Evolutionary conservation across 2,329 filamentous ascomycete species (phyloP), one percentile per base, ranked within the genome.

Genomic region (Fusarium tuaranense): DNA sequence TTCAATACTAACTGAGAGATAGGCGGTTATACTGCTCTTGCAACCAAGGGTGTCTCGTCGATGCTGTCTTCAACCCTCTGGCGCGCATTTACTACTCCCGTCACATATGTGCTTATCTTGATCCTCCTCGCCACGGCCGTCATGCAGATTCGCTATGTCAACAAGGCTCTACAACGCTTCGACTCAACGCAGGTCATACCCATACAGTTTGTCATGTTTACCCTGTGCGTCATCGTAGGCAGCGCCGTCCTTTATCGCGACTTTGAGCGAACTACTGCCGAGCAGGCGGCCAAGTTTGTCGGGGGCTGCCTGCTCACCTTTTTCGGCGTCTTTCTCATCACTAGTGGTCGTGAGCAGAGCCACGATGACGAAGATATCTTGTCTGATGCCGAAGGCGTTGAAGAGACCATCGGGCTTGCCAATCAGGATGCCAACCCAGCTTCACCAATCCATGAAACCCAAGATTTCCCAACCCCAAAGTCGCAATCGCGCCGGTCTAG

Each of bases 161-260:
- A 98, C 85, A 94, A 89, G 75, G 88, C 89, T 1, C 87, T 99
- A 63, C 95, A 98, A 81, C 92, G 94, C 57, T 99, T 98, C 85
- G 95, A 98, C 82, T 98, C 97, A 8, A 99, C 97, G 0, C 95
- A 98, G 82, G 97, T 99, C 76, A 99, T 99, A 73, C 97, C 97
- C 0, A 97, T 97, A 16, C 97, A 99, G 80, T 99, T 99, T 78
- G 97, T 99, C 60, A 90, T 97, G 73, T 99, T 99, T 82, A 99
- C 97, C 0, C 88, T 99, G 9, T 97, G 94, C 7, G 97, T 98
- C 72, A 98, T 99, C 77, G 88, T 98, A 62, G 97, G 97, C 67
- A 98, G 95, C 78, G 96, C 96, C 1, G 89, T 99, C 10, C 85
- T 99, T 7, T 99, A 98, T 81, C 92, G 96, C 60, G 97, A 99